Base-by-base conservation (phyloP, 345 rosid genomes). In the Gossypium arboreum region DNA sequence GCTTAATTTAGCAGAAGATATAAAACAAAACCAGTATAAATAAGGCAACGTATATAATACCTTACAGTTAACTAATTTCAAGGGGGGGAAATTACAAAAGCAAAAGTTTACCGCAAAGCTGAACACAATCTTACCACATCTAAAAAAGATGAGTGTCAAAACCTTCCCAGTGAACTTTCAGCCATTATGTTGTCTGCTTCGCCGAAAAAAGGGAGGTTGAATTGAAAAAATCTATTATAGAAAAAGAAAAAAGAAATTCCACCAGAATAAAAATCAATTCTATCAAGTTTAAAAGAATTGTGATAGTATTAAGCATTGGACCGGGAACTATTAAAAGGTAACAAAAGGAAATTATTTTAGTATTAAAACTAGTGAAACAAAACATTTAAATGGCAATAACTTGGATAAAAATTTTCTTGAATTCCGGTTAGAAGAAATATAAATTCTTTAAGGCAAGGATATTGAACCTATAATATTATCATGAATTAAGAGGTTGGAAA, bases 161-260 rank as follows among this genome's bases (percentile, higher is more conserved):
- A 85, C 85, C 88, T 82, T 85, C 79, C 84, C 70, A 80, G 86
- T 76, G 84, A 79, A 83, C 86, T 85, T 85, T 90, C 81, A 81
- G 85, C 86, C 86, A 78, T 76, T 85, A 80, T 78, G 84, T 76
- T 73, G 88, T 73, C 91, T 74, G 83, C 92, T 83, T 88, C 83
- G 72, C 89, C 87, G 73, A 82, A 80, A 83, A 86, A 87, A 78
- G 85, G 80, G 81, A 80, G 81, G 88, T 84, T 7, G 88, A 83
- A 80, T 81, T 82, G 87, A 83, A 82, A 85, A 85, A 83, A 87
- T 84, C 90, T 88, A 90, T 74, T 83, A 80, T 77, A 76, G 77
- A 63, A 13, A 57, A 43, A 76, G 77, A 51, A 13, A 57, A 43
- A 74, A 82, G 64, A 74, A 77, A 70, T 75, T 79, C 80, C 84